Conservation (phyloP, 2,329 filamentous ascomycete genomes). For the Grosmannia huntii region DNA sequence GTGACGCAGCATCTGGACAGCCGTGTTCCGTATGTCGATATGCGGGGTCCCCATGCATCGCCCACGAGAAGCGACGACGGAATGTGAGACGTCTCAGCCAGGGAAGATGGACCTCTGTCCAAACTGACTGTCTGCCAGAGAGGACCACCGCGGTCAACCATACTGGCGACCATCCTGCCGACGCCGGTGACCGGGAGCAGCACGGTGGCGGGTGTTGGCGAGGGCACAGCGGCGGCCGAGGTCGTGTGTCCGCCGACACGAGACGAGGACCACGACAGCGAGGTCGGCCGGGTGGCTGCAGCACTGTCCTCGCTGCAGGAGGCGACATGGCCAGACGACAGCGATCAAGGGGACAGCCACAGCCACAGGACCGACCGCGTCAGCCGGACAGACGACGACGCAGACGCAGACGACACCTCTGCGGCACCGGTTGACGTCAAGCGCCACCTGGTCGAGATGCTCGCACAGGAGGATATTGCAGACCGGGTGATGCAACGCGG, state of each 20-base stretch:
- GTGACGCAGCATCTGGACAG: slow-evolving; percentile 2
- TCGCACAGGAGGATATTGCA: slow-evolving; percentile 8
- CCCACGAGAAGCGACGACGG: slow-evolving; percentile 9
- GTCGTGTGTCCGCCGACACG: not conserved
- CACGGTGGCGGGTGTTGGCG: too few species aligned
- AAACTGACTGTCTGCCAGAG: not conserved
- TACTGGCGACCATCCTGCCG: slow-evolving; percentile 6
- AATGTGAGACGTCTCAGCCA: slow-evolving; percentile 3
- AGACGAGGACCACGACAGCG: not conserved
- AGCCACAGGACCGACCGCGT: not conserved
- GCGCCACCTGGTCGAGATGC: slow-evolving; percentile 9
- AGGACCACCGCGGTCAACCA: slow-evolving; percentile 3
- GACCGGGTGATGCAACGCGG: slow-evolving; percentile 9
- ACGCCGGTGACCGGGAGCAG: not conserved
- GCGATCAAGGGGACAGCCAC: too few species aligned
- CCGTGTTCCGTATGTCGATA: slow-evolving; percentile 7
- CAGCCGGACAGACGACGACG: not conserved
- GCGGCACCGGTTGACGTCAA: slow-evolving; percentile 1
- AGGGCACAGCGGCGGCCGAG: not conserved
- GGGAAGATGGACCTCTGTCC: not conserved
- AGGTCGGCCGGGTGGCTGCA: slow-evolving; percentile 7
- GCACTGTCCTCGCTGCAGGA: slow-evolving; percentile 5
- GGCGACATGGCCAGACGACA: too few species aligned
- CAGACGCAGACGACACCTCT: not conserved
- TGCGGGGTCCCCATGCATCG: slow-evolving; percentile 7